A percentile compares a stretch with the other conserved stretches of the same genome.
Conservation (phyloP, 345 rosid species). For the Eucalyptus cloeziana region DNA sequence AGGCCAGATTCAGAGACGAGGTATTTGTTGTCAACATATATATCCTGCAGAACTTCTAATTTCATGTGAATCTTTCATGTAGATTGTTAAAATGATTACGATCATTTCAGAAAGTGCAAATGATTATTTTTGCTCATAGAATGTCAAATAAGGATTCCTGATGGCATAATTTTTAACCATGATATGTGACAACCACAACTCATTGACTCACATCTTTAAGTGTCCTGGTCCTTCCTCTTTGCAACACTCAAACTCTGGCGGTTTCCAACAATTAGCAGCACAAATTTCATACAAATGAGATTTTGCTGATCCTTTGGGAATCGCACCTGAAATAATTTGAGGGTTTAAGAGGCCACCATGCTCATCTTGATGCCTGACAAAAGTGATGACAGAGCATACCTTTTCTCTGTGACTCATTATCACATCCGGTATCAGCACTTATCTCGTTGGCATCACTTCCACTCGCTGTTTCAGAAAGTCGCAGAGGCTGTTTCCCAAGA, state of each 20-base stretch:
- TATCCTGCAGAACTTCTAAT: neutral
- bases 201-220: constrained; percentile 46
- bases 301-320: constrained; percentile 32
- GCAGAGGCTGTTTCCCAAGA: neutral
- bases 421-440: neutral
- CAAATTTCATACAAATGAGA: constrained; percentile 55
- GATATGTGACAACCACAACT: neutral
- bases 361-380: neutral
- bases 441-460: neutral
- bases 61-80: neutral
- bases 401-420: neutral
- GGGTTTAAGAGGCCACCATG: neutral
- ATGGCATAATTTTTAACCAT: neutral
- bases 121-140: neutral
- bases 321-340: constrained; percentile 12
- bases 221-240: constrained; percentile 73
- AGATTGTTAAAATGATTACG: neutral
- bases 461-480: neutral
- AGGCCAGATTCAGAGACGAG: neutral
- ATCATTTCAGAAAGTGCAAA: neutral
- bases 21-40: neutral
- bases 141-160: neutral
- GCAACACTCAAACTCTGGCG: constrained; percentile 61
- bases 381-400: neutral
- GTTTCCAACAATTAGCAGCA: constrained; percentile 55